A percentile compares a stretch with the other conserved stretches of the same genome.
Conservation (phyloP, 768 basidiomycete genomes). For the Psilocybe tampanensis region DNA sequence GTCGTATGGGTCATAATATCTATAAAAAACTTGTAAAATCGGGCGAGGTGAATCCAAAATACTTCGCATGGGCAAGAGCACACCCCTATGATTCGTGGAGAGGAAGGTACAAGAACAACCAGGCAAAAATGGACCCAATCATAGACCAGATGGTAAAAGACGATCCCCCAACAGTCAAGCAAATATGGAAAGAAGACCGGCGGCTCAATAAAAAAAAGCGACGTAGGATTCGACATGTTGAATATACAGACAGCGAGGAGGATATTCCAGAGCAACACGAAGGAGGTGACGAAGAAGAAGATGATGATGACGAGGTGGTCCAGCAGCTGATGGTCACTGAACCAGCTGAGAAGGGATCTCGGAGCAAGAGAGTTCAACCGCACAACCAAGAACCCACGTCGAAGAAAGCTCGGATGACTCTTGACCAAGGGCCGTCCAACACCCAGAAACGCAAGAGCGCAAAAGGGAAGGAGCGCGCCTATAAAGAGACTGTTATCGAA, state of each 20-base stretch:
- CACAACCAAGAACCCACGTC: neutral
- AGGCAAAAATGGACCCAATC: slow-evolving; percentile 30
- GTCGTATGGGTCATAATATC: slow-evolving; percentile 37
- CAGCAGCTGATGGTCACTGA: slow-evolving; percentile 10
- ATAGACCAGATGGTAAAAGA: slow-evolving; percentile 31
- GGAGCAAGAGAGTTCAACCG: neutral
- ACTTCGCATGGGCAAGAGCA: slow-evolving; percentile 39
- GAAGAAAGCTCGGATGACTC: neutral
- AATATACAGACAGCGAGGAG: slow-evolving; percentile 1
- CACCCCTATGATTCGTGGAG: slow-evolving; percentile 53
- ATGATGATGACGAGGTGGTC: slow-evolving; percentile 3
- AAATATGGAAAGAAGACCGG: slow-evolving; percentile 27
- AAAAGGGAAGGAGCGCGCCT: neutral
- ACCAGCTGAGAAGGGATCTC: neutral
- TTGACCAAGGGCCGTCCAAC: neutral
- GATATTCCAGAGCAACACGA: slow-evolving; percentile 4
- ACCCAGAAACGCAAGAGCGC: neutral
- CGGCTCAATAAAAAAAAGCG: slow-evolving; percentile 4
- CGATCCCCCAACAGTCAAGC: slow-evolving; percentile 27
- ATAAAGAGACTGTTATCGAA: neutral
- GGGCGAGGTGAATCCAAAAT: slow-evolving; percentile 21
- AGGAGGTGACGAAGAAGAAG: slow-evolving; percentile 14
- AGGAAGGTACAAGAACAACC: slow-evolving; percentile 46
- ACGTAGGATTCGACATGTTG: neutral
- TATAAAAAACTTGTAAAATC: slow-evolving; percentile 2